phyloP scores from a whole-genome alignment of 75 land plant species.

The Azolla pinnata region DNA sequence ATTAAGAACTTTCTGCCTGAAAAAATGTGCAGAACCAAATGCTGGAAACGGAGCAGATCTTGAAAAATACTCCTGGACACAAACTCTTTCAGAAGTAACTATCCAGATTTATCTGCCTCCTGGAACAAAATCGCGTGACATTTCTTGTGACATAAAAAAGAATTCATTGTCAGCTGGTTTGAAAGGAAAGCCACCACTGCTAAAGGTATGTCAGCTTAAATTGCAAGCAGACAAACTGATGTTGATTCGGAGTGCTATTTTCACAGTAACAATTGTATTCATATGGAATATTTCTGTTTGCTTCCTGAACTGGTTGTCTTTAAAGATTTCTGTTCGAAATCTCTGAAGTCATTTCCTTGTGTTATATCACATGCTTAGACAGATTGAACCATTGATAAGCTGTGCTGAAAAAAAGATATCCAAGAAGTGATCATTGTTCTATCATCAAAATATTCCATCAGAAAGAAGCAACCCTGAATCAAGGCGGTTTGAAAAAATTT shows the following conservation, averaged over 20 bases:
- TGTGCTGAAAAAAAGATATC: no score
- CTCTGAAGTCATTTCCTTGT: no score
- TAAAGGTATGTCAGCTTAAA: constrained; percentile 40
- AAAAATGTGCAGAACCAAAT: constrained; percentile 49
- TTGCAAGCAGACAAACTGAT: background rate
- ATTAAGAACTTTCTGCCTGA: constrained; percentile 10
- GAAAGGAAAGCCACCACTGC: constrained; percentile 72
- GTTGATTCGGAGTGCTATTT: background rate
- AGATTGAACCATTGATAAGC: no score
- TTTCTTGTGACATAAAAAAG: constrained; percentile 81
- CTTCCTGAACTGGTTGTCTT: no score
- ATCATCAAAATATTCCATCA: no score
- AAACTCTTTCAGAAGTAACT: constrained; percentile 61
- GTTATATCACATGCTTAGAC: no score
- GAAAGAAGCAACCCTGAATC: no score
- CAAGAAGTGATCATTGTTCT: no score
- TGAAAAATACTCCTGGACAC: constrained; percentile 83
- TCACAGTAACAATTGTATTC: no score
- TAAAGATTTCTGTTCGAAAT: no score
- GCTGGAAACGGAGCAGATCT: constrained; percentile 77
- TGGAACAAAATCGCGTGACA: constrained; percentile 59
- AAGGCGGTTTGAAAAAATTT: no score
- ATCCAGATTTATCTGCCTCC: constrained; percentile 55
- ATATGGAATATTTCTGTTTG: no score
- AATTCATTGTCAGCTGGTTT: constrained; percentile 71